A percentile compares a stretch with the other conserved stretches of the same genome.
Conservation (phyloP, 495 filamentous ascomycete genomes). For the Trichocladium uniseriatum region DNA sequence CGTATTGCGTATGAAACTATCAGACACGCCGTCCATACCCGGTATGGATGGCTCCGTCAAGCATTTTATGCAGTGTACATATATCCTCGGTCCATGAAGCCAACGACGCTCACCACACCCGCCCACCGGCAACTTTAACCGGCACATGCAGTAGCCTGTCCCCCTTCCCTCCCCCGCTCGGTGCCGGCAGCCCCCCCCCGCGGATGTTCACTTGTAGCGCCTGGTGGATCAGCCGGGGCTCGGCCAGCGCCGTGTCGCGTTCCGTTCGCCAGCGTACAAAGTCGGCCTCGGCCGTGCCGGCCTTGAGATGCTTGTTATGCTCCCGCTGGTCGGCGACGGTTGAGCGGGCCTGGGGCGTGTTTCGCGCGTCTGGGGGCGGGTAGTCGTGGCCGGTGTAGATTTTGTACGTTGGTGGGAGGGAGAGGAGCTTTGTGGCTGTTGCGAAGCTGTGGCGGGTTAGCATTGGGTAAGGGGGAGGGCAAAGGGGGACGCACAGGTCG, state of each 20-base stretch:
- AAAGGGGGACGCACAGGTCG: slow-evolving; percentile 26
- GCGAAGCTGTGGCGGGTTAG: slow-evolving; percentile 5
- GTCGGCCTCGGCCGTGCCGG: slow-evolving; percentile 31
- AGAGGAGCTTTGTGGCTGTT: slow-evolving; percentile 40
- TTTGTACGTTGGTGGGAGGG: slow-evolving; percentile 34
- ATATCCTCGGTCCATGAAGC: too few relatives aligned
- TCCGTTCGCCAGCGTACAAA: slow-evolving; percentile 41
- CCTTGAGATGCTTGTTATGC: slow-evolving; percentile 46
- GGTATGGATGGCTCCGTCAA: too few relatives aligned
- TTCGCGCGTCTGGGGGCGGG: slow-evolving; percentile 25
- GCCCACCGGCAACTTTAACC: slow-evolving; percentile 23
- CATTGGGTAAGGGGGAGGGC: not conserved
- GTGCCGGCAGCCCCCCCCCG: slow-evolving; percentile 39
- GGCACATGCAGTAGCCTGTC: slow-evolving; percentile 38
- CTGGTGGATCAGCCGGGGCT: slow-evolving; percentile 46
- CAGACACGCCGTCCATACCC: too few relatives aligned
- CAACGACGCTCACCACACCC: slow-evolving; percentile 1
- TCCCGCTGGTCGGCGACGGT: slow-evolving; percentile 43
- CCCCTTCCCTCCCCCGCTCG: slow-evolving; percentile 10
- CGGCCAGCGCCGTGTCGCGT: slow-evolving; percentile 39
- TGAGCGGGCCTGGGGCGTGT: slow-evolving; percentile 32
- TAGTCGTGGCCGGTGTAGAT: slow-evolving; percentile 48
- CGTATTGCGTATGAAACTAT: too few relatives aligned
- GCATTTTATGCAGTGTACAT: too few relatives aligned
- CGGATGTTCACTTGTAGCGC: slow-evolving; percentile 52